phyloP scores from a whole-genome alignment of 495 filamentous ascomycete genomes.

The Aspergillus biplanus region DNA sequence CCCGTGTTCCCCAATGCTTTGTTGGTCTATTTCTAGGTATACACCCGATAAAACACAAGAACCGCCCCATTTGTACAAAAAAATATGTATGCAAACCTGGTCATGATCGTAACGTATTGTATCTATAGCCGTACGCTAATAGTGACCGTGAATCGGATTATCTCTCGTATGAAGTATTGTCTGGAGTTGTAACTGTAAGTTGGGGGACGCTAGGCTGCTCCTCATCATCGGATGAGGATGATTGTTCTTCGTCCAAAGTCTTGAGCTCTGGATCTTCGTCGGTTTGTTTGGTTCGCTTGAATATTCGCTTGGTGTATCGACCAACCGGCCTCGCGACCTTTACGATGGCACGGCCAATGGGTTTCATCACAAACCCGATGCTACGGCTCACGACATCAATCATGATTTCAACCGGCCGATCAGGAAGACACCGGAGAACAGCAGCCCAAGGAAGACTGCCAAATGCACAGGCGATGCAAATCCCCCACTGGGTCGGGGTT shows the following conservation, averaged over 20 bases:
- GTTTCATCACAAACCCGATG: conserved; percentile 34
- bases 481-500: conserved; percentile 71
- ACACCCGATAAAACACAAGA: conserved; percentile 20
- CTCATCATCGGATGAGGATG: conserved; percentile 6
- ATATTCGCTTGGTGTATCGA: background rate
- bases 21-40: background rate
- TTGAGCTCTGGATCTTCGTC: conserved; percentile 4
- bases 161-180: conserved; percentile 13
- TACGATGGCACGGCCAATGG: conserved; percentile 28
- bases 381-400: conserved; percentile 39
- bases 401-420: conserved; percentile 53
- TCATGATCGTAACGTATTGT: background rate
- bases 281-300: conserved; percentile 7
- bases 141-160: conserved; percentile 1
- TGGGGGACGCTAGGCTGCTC: conserved; percentile 14
- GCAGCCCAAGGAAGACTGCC: conserved; percentile 77
- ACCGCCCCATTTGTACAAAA: background rate
- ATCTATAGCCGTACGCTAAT: background rate
- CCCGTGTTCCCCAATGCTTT: background rate
- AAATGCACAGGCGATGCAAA: conserved; percentile 71
- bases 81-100: background rate
- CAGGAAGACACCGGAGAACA: conserved; percentile 68
- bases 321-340: conserved; percentile 3
- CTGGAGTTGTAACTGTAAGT: conserved; percentile 16
- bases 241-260: conserved; percentile 1